Evolutionary conservation across 176 grass and related monocot species (phyloP).

Genomic region (Typha latifolia): DNA sequence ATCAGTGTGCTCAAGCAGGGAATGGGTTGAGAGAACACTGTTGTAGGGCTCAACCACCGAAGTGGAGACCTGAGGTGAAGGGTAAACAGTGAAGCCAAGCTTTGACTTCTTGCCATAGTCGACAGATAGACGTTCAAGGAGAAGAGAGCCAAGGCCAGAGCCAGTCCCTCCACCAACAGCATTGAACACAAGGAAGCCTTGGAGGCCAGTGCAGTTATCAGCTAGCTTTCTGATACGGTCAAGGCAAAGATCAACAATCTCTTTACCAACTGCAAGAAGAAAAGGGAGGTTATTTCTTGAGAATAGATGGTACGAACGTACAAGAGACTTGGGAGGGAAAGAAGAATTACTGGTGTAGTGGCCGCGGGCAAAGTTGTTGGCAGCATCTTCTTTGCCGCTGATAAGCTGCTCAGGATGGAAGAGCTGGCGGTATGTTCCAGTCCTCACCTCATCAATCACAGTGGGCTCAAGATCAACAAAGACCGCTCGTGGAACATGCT

Average conservation of each 20-base stretch:
- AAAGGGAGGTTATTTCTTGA: neutral
- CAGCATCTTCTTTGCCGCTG: neutral
- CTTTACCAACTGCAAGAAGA: slow-evolving; percentile 2
- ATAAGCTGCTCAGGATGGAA: neutral
- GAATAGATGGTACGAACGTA: too few relatives aligned
- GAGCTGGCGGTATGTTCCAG: too few relatives aligned
- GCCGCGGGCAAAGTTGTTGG: neutral
- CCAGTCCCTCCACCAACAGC: slow-evolving; percentile 15
- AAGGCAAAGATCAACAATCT: slow-evolving; percentile 13
- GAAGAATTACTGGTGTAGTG: slow-evolving; percentile 1
- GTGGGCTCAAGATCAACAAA: too few relatives aligned
- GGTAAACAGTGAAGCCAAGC: slow-evolving; percentile 10
- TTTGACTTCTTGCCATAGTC: slow-evolving; percentile 16
- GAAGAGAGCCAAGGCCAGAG: slow-evolving; percentile 13
- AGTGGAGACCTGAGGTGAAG: slow-evolving; percentile 13
- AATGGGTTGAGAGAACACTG: slow-evolving; percentile 10
- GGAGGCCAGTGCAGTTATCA: slow-evolving; percentile 15
- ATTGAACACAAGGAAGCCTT: slow-evolving; percentile 12
- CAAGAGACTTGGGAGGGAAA: too few relatives aligned
- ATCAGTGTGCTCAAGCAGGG: slow-evolving; percentile 13
- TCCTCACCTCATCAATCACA: too few relatives aligned
- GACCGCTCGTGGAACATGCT: too few relatives aligned
- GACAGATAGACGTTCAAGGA: slow-evolving; percentile 12
- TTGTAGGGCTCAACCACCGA: slow-evolving; percentile 17
- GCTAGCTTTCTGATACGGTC: slow-evolving; percentile 16